Conservation (phyloP, 1,139 yeast species). For the Geotrichum phurueaensis region DNA sequence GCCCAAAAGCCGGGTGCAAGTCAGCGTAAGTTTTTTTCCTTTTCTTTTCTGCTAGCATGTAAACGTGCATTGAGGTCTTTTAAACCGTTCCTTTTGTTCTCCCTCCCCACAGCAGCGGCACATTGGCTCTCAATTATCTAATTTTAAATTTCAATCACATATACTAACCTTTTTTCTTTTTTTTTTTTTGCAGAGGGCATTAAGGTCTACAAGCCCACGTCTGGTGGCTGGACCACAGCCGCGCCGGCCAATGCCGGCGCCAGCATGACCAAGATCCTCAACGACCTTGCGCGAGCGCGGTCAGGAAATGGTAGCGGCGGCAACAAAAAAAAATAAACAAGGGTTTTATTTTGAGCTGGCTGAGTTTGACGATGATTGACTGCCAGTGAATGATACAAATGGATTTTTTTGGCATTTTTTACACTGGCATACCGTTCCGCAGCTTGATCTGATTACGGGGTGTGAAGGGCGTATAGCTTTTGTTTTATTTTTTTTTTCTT, state of each 20-base stretch:
- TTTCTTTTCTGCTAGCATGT: not conserved
- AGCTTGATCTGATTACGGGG: too few relatives aligned
- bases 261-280: not conserved
- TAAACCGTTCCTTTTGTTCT: too few relatives aligned
- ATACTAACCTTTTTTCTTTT: not conserved
- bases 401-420: too few relatives aligned
- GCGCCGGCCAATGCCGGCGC: not conserved
- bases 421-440: too few relatives aligned
- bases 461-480: too few relatives aligned
- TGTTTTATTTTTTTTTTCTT: too few relatives aligned
- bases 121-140: not conserved
- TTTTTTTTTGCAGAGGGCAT: not conserved
- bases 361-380: too few relatives aligned
- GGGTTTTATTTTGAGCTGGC: not conserved
- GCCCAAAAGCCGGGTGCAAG: slow-evolving; percentile 1
- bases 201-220: slow-evolving; percentile 7
- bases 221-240: slow-evolving; percentile 9
- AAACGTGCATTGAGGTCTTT: too few relatives aligned
- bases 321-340: not conserved
- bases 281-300: not conserved
- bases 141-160: not conserved
- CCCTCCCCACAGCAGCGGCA: too few relatives aligned
- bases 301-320: not conserved
- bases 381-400: too few relatives aligned
- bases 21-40: not conserved